A percentile compares a stretch with the other conserved stretches of the same genome.
These are phyloP conservation scores for Triglochin maritima DNA, from an alignment of 106 monocot species.

Conservation along the genomic window DNA sequence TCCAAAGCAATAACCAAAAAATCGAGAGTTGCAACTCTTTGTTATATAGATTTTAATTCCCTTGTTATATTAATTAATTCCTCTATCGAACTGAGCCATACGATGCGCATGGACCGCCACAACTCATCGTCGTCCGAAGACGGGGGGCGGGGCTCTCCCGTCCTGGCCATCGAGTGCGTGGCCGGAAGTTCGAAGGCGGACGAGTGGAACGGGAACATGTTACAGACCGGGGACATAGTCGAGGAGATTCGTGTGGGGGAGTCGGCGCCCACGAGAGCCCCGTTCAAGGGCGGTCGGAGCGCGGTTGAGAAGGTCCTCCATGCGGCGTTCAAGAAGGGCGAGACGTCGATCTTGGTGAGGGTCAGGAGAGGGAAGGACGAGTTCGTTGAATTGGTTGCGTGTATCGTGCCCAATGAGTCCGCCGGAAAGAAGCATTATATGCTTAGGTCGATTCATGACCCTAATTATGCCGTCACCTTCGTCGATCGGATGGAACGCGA, in stretches of 20 bases:
- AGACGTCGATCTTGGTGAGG: slow-evolving; percentile 46
- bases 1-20: too few species aligned
- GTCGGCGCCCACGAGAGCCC: slow-evolving; percentile 18
- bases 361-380: slow-evolving; percentile 25
- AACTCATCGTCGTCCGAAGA: slow-evolving; percentile 2
- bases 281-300: slow-evolving; percentile 48
- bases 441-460: slow-evolving; percentile 51
- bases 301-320: slow-evolving; percentile 54
- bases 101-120: background rate
- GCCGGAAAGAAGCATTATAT: slow-evolving; percentile 46
- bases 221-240: slow-evolving; percentile 66
- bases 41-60: too few species aligned
- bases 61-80: too few species aligned
- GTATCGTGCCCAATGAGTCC: slow-evolving; percentile 47
- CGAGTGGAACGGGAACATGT: slow-evolving; percentile 38
- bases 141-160: slow-evolving; percentile 7
- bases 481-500: slow-evolving; percentile 56
- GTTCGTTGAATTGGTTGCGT: slow-evolving; percentile 40
- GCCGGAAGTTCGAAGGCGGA: slow-evolving; percentile 40
- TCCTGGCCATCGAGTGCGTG: slow-evolving; percentile 55
- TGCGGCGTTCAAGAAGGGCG: slow-evolving; percentile 44
- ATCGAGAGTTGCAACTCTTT: too few species aligned
- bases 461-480: slow-evolving; percentile 64
- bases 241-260: slow-evolving; percentile 55
- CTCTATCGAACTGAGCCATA: too few species aligned